Percentiles rank a stretch among this genome's conserved stretches.
Evolutionary conservation across 2,329 filamentous ascomycete genomes (phyloP).

Genomic region (Aspergillus piperis): DNA sequence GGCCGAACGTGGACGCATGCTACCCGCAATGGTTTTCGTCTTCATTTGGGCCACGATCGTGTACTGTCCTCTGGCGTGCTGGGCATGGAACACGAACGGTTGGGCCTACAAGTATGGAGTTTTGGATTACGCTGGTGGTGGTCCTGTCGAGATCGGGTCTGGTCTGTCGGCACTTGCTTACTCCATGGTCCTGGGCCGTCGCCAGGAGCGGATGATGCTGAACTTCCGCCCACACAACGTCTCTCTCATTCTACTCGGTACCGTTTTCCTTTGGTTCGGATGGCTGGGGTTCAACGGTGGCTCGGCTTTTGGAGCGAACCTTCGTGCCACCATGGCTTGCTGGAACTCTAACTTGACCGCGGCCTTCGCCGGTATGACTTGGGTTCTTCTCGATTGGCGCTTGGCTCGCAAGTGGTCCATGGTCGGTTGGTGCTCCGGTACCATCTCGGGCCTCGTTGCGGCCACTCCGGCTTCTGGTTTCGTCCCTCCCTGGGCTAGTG

Average conservation of each 20-base stretch:
- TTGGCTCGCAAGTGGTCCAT: conserved; percentile 93
- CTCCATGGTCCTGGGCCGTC: conserved; percentile 90
- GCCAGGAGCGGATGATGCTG: conserved; percentile 99
- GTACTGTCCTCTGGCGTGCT: conserved; percentile 95
- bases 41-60: conserved; percentile 97
- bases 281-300: conserved; percentile 99
- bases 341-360: conserved; percentile 97
- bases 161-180: conserved; percentile 92
- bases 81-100: conserved; percentile 93
- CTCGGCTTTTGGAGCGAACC: conserved; percentile 88
- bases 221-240: conserved; percentile 99
- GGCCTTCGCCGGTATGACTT: conserved; percentile 87
- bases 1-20: conserved; percentile 87
- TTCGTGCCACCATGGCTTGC: conserved; percentile 92
- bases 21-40: conserved; percentile 91
- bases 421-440: conserved; percentile 89
- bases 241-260: conserved; percentile 92
- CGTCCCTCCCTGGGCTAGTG: conserved; percentile 67
- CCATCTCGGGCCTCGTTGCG: conserved; percentile 82
- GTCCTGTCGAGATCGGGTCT: conserved; percentile 95
- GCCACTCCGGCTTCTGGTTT: conserved; percentile 83
- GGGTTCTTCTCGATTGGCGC: conserved; percentile 94
- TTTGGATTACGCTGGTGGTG: conserved; percentile 93
- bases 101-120: conserved; percentile 92
- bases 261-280: conserved; percentile 94